Conservation (phyloP, 805 yeast species). For the Metschnikowia colocasiae region DNA sequence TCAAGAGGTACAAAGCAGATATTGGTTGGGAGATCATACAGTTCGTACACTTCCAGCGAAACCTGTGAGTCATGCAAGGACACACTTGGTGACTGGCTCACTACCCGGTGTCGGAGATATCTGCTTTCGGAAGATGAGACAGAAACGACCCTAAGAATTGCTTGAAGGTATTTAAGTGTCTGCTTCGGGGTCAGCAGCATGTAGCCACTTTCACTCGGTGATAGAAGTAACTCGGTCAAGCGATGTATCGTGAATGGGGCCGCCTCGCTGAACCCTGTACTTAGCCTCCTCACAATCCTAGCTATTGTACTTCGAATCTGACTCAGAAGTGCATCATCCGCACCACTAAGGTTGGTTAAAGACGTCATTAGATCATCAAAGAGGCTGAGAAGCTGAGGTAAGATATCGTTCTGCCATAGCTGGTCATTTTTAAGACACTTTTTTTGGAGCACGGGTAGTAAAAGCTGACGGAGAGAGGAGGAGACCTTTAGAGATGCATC, state of each 20-base stretch:
- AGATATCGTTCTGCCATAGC: constrained; percentile 11
- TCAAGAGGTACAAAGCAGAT: constrained; percentile 12
- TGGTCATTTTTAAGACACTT: constrained; percentile 14
- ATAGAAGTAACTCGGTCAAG: constrained; percentile 16
- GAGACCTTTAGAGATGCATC: neutral
- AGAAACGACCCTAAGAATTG: constrained; percentile 12
- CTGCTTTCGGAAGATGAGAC: constrained; percentile 13
- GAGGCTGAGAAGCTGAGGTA: constrained; percentile 8
- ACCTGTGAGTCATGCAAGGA: neutral
- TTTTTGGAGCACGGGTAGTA: constrained; percentile 10
- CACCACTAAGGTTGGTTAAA: constrained; percentile 6
- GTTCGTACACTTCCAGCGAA: constrained; percentile 9
- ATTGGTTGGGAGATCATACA: constrained; percentile 14
- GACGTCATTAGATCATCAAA: constrained; percentile 8
- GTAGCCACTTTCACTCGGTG: constrained; percentile 16
- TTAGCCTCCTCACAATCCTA: constrained; percentile 17
- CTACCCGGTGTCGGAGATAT: constrained; percentile 1
- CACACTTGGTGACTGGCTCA: neutral
- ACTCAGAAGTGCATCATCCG: constrained; percentile 10
- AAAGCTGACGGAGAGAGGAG: constrained; percentile 5
- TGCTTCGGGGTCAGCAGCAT: constrained; percentile 10
- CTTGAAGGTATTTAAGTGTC: constrained; percentile 17
- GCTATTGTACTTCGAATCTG: constrained; percentile 7
- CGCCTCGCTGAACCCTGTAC: constrained; percentile 24
- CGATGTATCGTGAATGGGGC: constrained; percentile 20